These are phyloP conservation scores for Jasminum sambac DNA, from an alignment of 257 asterid genomes.

Conservation along the genomic window DNA sequence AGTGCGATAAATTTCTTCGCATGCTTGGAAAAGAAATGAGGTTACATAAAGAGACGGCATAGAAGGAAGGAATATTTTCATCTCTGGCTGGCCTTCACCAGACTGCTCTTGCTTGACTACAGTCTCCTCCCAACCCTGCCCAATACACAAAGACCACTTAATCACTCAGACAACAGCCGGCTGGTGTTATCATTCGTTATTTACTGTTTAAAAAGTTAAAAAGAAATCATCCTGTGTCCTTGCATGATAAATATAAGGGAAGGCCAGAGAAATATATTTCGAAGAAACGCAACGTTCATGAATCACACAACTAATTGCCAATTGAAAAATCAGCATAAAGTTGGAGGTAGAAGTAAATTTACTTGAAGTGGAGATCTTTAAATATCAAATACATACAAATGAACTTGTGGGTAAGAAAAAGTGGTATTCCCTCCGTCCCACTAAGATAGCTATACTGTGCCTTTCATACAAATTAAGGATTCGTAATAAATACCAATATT, in stretches of 20 bases:
- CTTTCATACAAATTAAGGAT: no score
- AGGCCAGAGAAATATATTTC: constrained; percentile 15
- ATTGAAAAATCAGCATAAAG: not conserved
- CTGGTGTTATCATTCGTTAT: not conserved
- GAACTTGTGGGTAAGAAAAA: not conserved
- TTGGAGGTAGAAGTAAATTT: not conserved
- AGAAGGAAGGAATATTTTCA: constrained; percentile 90
- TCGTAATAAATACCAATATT: no score
- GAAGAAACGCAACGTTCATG: not conserved
- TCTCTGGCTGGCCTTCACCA: constrained; percentile 66
- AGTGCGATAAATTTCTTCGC: constrained; percentile 93
- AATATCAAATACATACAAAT: not conserved
- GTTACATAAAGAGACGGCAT: constrained; percentile 86
- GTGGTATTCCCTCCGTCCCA: not conserved
- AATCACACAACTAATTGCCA: not conserved
- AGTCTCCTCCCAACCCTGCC: constrained; percentile 98
- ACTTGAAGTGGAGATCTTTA: not conserved
- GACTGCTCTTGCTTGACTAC: constrained; percentile 80
- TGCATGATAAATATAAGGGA: constrained; percentile 11
- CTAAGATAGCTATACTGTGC: no score
- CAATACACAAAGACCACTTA: constrained; percentile 26
- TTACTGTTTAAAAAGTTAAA: not conserved
- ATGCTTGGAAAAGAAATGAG: constrained; percentile 76
- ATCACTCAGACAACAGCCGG: constrained; percentile 22
- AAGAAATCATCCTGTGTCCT: constrained; percentile 18